These are phyloP conservation scores for Tolypocladium sp. DNA, from an alignment of 2,329 filamentous ascomycete species.

Conservation along the genomic window DNA sequence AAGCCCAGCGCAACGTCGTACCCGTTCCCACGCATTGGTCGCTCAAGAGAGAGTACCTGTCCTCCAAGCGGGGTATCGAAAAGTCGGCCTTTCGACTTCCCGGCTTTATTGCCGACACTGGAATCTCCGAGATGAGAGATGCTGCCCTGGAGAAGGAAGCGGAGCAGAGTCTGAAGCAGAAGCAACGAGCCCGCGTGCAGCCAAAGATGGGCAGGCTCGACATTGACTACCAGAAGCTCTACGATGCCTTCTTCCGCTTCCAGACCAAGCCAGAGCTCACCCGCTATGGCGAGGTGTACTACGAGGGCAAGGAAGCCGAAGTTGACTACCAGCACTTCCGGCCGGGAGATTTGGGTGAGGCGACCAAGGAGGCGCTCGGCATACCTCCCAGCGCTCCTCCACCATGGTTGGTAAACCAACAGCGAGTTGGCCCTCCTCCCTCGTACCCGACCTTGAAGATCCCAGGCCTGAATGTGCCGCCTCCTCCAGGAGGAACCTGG, in stretches of 20 bases:
- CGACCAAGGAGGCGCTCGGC: constrained; percentile 83
- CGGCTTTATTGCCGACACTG: constrained; percentile 95
- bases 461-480: constrained; percentile 86
- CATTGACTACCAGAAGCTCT: constrained; percentile 96
- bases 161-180: constrained; percentile 84
- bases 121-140: constrained; percentile 96
- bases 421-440: constrained; percentile 85
- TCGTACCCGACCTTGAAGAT: constrained; percentile 95
- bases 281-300: constrained; percentile 96
- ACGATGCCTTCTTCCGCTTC: constrained; percentile 96
- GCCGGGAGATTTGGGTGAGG: constrained; percentile 82
- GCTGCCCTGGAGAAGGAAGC: constrained; percentile 94
- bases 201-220: constrained; percentile 96
- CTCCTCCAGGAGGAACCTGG: constrained; percentile 83
- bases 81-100: constrained; percentile 89
- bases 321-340: constrained; percentile 86
- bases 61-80: constrained; percentile 92
- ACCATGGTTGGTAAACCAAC: constrained; percentile 95
- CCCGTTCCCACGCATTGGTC: constrained; percentile 93
- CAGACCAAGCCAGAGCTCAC: constrained; percentile 94
- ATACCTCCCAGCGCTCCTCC: constrained; percentile 90
- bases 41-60: constrained; percentile 92
- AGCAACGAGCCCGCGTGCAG: constrained; percentile 86
- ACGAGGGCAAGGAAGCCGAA: constrained; percentile 97
- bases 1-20: constrained; percentile 88